phyloP scores from a whole-genome alignment of 768 basidiomycete genomes.

The Kwoniella sp. region DNA sequence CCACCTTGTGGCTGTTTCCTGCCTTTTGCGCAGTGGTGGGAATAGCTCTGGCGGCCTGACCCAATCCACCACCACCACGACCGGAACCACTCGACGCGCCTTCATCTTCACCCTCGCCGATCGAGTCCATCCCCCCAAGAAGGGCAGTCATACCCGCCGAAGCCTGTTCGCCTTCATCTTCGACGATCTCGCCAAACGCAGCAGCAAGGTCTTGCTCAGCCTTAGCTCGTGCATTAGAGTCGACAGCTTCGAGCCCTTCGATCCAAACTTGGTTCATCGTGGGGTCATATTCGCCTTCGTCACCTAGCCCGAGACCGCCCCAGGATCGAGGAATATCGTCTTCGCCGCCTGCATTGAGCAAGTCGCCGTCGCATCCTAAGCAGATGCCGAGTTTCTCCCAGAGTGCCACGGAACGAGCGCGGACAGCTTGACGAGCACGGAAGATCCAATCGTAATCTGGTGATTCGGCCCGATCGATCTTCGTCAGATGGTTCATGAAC shows the following conservation, averaged over 20 bases:
- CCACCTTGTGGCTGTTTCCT: slow-evolving; percentile 18
- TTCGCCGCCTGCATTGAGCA: slow-evolving; percentile 59
- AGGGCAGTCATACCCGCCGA: slow-evolving; percentile 49
- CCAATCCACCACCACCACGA: too few species aligned
- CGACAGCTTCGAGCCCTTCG: slow-evolving; percentile 46
- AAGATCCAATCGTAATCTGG: slow-evolving; percentile 75
- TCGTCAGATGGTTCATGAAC: slow-evolving; percentile 70
- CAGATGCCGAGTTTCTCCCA: slow-evolving; percentile 91
- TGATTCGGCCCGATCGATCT: slow-evolving; percentile 56
- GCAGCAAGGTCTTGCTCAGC: slow-evolving; percentile 25
- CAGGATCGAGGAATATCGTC: slow-evolving; percentile 53
- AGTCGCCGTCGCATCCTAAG: slow-evolving; percentile 79
- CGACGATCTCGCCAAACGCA: slow-evolving; percentile 44
- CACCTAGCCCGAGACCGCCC: slow-evolving; percentile 43
- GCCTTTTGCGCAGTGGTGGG: slow-evolving; percentile 40
- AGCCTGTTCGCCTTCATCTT: slow-evolving; percentile 40
- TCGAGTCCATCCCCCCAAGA: slow-evolving; percentile 39
- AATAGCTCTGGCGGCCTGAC: slow-evolving; percentile 12
- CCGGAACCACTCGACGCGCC: too few species aligned
- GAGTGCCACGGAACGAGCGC: slow-evolving; percentile 76
- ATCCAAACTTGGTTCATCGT: slow-evolving; percentile 48
- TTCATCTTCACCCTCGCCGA: slow-evolving; percentile 37
- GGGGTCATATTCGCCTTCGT: slow-evolving; percentile 45
- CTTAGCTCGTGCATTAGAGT: slow-evolving; percentile 27
- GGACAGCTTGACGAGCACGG: slow-evolving; percentile 72